Conservation (phyloP, 140 eudicot genomes). For the Anethum foeniculum region DNA sequence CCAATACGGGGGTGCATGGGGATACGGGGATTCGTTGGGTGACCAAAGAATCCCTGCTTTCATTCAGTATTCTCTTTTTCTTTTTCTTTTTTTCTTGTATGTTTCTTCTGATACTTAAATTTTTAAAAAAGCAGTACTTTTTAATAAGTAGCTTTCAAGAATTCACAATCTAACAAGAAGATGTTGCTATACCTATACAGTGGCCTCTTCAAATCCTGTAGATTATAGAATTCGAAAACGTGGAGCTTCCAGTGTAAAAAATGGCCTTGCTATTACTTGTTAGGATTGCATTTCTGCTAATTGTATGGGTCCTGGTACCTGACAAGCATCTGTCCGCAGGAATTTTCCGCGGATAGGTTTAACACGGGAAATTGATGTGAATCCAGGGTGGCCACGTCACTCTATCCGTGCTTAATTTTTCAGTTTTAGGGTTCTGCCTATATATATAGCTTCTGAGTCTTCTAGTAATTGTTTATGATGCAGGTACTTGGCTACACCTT, state of each 20-base stretch:
- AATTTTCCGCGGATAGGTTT: too few relatives aligned
- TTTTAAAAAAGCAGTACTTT: not conserved
- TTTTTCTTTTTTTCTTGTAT: not conserved
- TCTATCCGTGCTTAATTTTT: too few relatives aligned
- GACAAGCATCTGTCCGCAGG: too few relatives aligned
- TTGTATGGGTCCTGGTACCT: too few relatives aligned
- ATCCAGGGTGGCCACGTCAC: too few relatives aligned
- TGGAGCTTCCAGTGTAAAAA: not conserved
- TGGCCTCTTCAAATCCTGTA: not conserved
- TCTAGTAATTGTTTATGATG: constrained; percentile 9
- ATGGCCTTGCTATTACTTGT: not conserved
- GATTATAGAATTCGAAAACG: not conserved
- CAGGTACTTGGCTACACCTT: constrained; percentile 86
- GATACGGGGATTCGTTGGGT: too few relatives aligned
- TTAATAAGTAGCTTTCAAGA: not conserved
- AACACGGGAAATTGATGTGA: too few relatives aligned
- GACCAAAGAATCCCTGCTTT: too few relatives aligned
- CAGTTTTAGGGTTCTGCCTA: too few relatives aligned
- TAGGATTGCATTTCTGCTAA: not conserved
- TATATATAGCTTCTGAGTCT: not conserved
- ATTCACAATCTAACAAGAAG: not conserved
- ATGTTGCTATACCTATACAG: not conserved
- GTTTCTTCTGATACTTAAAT: not conserved
- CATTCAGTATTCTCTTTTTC: too few relatives aligned
- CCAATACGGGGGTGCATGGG: too few relatives aligned